phyloP scores from a whole-genome alignment of 2,329 filamentous ascomycete species.

The Dactylella cylindrospora region DNA sequence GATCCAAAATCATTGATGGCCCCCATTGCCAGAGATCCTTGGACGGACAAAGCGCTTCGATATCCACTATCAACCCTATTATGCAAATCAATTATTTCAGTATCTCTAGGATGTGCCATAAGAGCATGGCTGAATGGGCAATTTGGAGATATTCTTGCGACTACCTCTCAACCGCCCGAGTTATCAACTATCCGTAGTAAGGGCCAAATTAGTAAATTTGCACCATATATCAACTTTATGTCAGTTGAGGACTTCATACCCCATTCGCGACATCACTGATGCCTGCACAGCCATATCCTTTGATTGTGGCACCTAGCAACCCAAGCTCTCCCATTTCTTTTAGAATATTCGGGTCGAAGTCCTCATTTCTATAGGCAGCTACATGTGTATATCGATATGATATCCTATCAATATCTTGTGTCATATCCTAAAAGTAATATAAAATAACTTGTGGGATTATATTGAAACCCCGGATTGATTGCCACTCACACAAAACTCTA shows the following conservation, averaged over 20 bases:
- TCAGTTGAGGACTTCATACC: slow-evolving; percentile 26
- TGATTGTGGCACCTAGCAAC: slow-evolving; percentile 79
- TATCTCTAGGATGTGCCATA: neutral
- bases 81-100: slow-evolving; percentile 8
- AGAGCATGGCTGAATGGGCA: neutral
- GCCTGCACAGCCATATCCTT: slow-evolving; percentile 85
- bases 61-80: slow-evolving; percentile 82
- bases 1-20: slow-evolving; percentile 85
- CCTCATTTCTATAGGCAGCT: slow-evolving; percentile 84
- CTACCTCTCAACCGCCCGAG: slow-evolving; percentile 72
- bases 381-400: neutral
- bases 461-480: slow-evolving; percentile 35
- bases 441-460: slow-evolving; percentile 7
- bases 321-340: slow-evolving; percentile 91
- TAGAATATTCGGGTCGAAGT: slow-evolving; percentile 82
- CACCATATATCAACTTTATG: neutral
- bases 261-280: slow-evolving; percentile 86
- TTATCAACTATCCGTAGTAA: slow-evolving; percentile 63
- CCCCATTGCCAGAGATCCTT: slow-evolving; percentile 90
- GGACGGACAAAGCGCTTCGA: slow-evolving; percentile 88
- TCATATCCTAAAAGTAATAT: slow-evolving; percentile 8
- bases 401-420: neutral
- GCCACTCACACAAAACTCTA: slow-evolving; percentile 72
- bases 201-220: neutral
- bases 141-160: neutral